A percentile compares a stretch with the other conserved stretches of the same genome.
Evolutionary conservation across 2,329 filamentous ascomycete species (phyloP).

Genomic region (Aspergillus sergii): DNA sequence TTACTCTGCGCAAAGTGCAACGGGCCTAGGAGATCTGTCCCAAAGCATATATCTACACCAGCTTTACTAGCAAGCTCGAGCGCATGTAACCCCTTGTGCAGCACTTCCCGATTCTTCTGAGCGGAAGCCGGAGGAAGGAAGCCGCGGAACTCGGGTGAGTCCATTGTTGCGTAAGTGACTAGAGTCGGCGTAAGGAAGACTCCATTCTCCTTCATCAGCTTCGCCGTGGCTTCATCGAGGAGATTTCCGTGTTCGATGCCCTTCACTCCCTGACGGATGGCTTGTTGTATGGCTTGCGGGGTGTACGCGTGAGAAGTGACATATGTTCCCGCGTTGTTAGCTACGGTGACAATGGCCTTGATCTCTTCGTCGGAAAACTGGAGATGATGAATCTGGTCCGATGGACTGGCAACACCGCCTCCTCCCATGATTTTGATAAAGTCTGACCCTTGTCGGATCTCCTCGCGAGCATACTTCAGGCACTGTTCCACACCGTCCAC

Average conservation of each 20-base stretch:
- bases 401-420: constrained; percentile 60
- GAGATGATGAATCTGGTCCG: constrained; percentile 55
- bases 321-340: constrained; percentile 53
- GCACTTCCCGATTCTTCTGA: constrained; percentile 56
- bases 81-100: constrained; percentile 50
- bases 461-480: constrained; percentile 54
- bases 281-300: constrained; percentile 56
- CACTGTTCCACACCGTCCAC: constrained; percentile 60
- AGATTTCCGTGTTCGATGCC: constrained; percentile 60
- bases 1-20: constrained; percentile 52
- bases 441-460: constrained; percentile 59
- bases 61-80: constrained; percentile 54
- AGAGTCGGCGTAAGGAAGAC: constrained; percentile 59
- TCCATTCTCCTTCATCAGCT: constrained; percentile 53
- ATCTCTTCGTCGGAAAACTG: constrained; percentile 63
- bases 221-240: constrained; percentile 47
- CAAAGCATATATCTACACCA: constrained; percentile 60
- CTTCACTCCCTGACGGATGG: constrained; percentile 56
- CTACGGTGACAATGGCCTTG: constrained; percentile 55
- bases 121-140: constrained; percentile 38
- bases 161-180: constrained; percentile 52
- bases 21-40: constrained; percentile 57
- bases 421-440: constrained; percentile 66
- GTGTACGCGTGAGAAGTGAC: constrained; percentile 64
- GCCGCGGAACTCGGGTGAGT: constrained; percentile 37